Evolutionary conservation across 805 yeast species (phyloP).

Genomic region (Saturnispora kantuleensis): DNA sequence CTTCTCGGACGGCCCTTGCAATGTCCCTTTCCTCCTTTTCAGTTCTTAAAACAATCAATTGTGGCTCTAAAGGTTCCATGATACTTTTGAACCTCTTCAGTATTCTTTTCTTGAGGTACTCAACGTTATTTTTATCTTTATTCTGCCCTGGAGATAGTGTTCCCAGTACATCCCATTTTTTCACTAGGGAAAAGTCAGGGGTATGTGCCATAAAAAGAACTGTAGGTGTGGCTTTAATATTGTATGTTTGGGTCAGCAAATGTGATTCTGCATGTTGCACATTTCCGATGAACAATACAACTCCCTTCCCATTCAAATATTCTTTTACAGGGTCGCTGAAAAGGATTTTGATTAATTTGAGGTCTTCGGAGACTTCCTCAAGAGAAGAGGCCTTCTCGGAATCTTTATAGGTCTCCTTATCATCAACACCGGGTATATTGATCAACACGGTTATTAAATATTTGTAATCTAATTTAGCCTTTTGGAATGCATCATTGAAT

Average conservation of each 20-base stretch:
- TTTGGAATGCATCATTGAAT: constrained; percentile 34
- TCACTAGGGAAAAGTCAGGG: background rate
- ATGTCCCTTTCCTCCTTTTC: constrained; percentile 52
- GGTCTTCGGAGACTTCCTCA: too few relatives aligned
- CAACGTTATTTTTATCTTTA: background rate
- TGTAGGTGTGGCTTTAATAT: constrained; percentile 46
- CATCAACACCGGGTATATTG: constrained; percentile 33
- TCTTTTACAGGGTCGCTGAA: constrained; percentile 8
- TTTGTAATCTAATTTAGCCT: constrained; percentile 32
- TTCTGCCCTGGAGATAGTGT: background rate
- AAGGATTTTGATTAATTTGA: too few relatives aligned
- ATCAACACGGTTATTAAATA: constrained; percentile 47
- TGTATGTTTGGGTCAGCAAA: constrained; percentile 50
- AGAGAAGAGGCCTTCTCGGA: too few relatives aligned
- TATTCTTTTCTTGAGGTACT: constrained; percentile 18
- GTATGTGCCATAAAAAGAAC: constrained; percentile 39
- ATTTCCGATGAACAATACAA: constrained; percentile 57
- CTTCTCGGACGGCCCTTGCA: constrained; percentile 47
- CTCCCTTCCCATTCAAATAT: constrained; percentile 31
- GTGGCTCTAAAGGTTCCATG: constrained; percentile 50
- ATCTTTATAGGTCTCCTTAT: constrained; percentile 9
- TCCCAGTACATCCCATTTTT: constrained; percentile 1
- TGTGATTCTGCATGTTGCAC: constrained; percentile 55
- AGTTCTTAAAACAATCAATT: constrained; percentile 45
- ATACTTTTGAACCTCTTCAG: constrained; percentile 30